Conservation (phyloP, 1,284 basidiomycete genomes). For the Fomitopsis betulina region DNA sequence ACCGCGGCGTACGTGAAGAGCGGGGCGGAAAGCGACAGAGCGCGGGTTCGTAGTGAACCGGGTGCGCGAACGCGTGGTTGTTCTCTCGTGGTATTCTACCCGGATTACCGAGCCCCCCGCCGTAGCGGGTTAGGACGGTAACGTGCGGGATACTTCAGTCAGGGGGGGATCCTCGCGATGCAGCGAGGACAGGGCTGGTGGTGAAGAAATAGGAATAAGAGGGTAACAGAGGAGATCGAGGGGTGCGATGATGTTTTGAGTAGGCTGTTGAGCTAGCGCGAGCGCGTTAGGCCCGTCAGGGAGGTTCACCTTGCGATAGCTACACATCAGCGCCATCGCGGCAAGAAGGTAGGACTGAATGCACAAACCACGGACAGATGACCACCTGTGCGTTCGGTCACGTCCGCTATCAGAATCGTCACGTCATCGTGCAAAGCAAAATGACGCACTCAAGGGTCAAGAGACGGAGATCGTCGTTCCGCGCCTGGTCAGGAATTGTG, state of each 20-base stretch:
- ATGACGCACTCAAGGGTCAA: slow-evolving; percentile 68
- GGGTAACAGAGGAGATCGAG: slow-evolving; percentile 13
- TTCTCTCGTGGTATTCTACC: slow-evolving; percentile 28
- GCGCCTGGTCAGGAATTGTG: slow-evolving; percentile 71
- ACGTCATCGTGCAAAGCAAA: neutral
- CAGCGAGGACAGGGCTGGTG: slow-evolving; percentile 51
- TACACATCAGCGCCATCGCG: slow-evolving; percentile 9
- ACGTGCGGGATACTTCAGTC: slow-evolving; percentile 48
- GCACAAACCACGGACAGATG: slow-evolving; percentile 66
- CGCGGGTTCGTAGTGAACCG: neutral
- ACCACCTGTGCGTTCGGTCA: slow-evolving; percentile 51
- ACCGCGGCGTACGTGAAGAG: neutral
- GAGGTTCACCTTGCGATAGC: slow-evolving; percentile 62
- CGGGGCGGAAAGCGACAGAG: slow-evolving; percentile 2
- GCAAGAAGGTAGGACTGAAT: slow-evolving; percentile 7
- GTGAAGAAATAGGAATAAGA: slow-evolving; percentile 12
- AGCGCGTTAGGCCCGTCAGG: slow-evolving; percentile 50
- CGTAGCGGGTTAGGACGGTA: slow-evolving; percentile 66
- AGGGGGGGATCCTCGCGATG: slow-evolving; percentile 58
- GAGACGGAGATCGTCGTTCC: slow-evolving; percentile 76
- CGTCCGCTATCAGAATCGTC: neutral
- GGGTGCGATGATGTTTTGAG: slow-evolving; percentile 3
- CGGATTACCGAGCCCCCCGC: slow-evolving; percentile 69
- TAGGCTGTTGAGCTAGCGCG: neutral
- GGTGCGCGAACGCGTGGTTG: slow-evolving; percentile 7